Evolutionary conservation across 2,329 filamentous ascomycete species (phyloP).

Genomic region (Amphichorda felina): DNA sequence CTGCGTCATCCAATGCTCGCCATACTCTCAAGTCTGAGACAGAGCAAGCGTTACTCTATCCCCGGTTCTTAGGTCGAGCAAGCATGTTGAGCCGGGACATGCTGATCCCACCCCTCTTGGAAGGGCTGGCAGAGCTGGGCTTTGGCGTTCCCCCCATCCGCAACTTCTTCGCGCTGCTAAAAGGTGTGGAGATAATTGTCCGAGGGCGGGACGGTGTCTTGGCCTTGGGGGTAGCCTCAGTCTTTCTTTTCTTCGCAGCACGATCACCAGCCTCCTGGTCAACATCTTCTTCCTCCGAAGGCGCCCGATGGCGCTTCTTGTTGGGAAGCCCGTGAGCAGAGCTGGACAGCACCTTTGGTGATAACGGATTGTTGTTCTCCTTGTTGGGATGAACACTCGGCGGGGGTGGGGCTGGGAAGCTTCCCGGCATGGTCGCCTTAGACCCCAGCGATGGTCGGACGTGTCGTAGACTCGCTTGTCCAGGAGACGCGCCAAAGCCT

Average conservation of each 20-base stretch:
- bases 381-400: slow-evolving; percentile 32
- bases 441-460: slow-evolving; percentile 38
- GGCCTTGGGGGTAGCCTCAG: slow-evolving; percentile 33
- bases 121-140: slow-evolving; percentile 25
- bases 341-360: slow-evolving; percentile 16
- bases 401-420: slow-evolving; percentile 30
- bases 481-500: slow-evolving; percentile 43
- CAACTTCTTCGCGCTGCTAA: slow-evolving; percentile 21
- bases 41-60: slow-evolving; percentile 16
- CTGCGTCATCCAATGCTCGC: too few relatives aligned
- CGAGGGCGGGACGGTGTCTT: slow-evolving; percentile 36
- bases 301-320: slow-evolving; percentile 53
- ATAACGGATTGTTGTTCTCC: slow-evolving; percentile 36
- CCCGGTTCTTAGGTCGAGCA: slow-evolving; percentile 45
- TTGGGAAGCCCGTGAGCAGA: slow-evolving; percentile 49
- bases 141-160: slow-evolving; percentile 12
- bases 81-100: slow-evolving; percentile 51
- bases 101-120: slow-evolving; percentile 42
- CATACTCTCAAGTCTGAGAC: too few relatives aligned
- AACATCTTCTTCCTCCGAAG: slow-evolving; percentile 42
- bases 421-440: slow-evolving; percentile 35
- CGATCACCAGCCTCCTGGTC: slow-evolving; percentile 34
- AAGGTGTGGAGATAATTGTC: slow-evolving; percentile 22
- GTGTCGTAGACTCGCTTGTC: slow-evolving; percentile 49
- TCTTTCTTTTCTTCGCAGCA: slow-evolving; percentile 47